Evolutionary conservation across 2,329 filamentous ascomycete species (phyloP), one percentile per base, ranked within the genome.

Genomic region (Trichoderma simmonsii): DNA sequence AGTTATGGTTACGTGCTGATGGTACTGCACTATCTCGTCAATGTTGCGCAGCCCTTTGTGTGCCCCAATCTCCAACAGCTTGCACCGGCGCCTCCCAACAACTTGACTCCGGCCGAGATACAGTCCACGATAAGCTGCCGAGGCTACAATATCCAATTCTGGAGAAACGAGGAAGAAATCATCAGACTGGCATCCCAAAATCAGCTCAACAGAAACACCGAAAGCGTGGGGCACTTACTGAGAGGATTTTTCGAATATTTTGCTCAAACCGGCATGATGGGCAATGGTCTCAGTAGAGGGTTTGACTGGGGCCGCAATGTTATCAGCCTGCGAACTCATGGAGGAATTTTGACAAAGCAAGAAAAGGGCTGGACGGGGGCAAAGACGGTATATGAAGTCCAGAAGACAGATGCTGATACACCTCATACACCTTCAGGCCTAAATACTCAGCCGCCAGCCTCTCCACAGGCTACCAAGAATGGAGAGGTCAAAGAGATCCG

Each of bases 1-100:
- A 95, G 93, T 75, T 97, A 97, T 77, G 94, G 95, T 64, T 98
- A 95, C 81, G 93, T 96, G 6, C 83, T 97, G 51, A 97, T 98
- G 94, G 90, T 97, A 5, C 84, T 97, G 18, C 95, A 98, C 81
- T 97, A 95, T 78, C 87, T 97, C 32, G 90, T 96, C 77, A 97
- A 97, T 76, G 81, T 97, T 67, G 92, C 88, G 1, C 85, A 89
- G 62, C 94, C 95, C 0, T 93, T 94, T 69, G 92, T 98, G 21
- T 90, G 93, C 72, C 93, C 93, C 0, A 97, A 98, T 77, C 86
- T 98, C 2, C 94, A 97, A 78, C 82, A 86, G 70, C 84, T 86
- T 75, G 86, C 82, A 43, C 85, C 82, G 11, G 82, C 80, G 9
- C 83, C 83, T 12, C 82, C 81, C 51, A 78, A 78, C 15, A 77